Conservation (phyloP, 768 basidiomycete species). For the Mycena galericulata region DNA sequence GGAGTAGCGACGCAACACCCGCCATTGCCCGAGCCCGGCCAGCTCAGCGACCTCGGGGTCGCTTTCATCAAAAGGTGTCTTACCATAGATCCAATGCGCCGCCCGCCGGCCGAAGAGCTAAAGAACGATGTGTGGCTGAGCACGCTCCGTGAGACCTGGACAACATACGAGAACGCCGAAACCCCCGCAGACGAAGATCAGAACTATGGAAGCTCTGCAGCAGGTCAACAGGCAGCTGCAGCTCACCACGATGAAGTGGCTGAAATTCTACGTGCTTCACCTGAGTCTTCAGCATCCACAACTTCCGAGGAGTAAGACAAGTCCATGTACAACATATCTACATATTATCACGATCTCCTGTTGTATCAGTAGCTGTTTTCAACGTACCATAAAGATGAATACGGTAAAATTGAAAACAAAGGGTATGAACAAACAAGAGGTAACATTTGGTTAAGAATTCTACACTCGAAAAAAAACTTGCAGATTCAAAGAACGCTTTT, state of each 20-base stretch:
- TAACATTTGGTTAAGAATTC: slow-evolving; percentile 13
- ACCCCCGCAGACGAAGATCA: slow-evolving; percentile 56
- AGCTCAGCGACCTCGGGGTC: slow-evolving; percentile 90
- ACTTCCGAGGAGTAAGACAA: slow-evolving; percentile 24
- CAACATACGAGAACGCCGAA: slow-evolving; percentile 76
- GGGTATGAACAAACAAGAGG: slow-evolving; percentile 4
- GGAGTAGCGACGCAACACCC: slow-evolving; percentile 97
- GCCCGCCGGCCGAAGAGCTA: slow-evolving; percentile 88
- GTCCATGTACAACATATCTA: slow-evolving; percentile 17
- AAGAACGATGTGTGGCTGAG: slow-evolving; percentile 93
- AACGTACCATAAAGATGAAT: slow-evolving; percentile 25
- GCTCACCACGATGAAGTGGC: slow-evolving; percentile 73
- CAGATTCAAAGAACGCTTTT: slow-evolving; percentile 6
- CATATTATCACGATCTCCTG: slow-evolving; percentile 16
- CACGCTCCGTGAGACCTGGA: slow-evolving; percentile 78
- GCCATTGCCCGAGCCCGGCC: slow-evolving; percentile 90
- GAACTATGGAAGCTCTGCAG: slow-evolving; percentile 61
- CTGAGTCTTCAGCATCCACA: slow-evolving; percentile 55
- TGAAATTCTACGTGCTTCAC: slow-evolving; percentile 62
- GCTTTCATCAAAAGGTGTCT: slow-evolving; percentile 94
- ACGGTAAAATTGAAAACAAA: slow-evolving; percentile 23
- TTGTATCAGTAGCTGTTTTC: slow-evolving; percentile 33
- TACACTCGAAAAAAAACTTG: slow-evolving; percentile 23
- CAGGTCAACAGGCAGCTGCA: slow-evolving; percentile 67
- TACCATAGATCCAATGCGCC: slow-evolving; percentile 83